A percentile compares a stretch with the other conserved stretches of the same genome.
Conservation (phyloP, 2,329 filamentous ascomycete genomes). For the Cyanodermella asteris region DNA sequence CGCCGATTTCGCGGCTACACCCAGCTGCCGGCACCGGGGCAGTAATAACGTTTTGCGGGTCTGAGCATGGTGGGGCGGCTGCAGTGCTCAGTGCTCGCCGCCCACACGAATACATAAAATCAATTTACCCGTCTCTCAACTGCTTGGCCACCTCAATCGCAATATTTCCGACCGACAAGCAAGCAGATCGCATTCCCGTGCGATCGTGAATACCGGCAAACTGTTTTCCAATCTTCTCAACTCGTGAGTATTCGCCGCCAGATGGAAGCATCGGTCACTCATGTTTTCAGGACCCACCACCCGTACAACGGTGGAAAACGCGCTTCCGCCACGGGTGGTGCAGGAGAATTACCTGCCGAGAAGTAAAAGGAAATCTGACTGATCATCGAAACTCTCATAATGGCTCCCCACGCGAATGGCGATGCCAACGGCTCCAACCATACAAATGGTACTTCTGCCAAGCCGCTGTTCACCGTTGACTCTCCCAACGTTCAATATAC, state of each 20-base stretch:
- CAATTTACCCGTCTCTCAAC: too few relatives aligned
- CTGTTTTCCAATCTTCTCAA: constrained; percentile 98
- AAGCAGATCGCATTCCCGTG: constrained; percentile 10
- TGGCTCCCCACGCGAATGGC: constrained; percentile 79
- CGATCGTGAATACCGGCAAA: constrained; percentile 52
- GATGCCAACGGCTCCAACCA: constrained; percentile 30
- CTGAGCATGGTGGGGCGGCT: too few relatives aligned
- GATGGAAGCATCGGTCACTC: too few relatives aligned
- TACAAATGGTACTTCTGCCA: constrained; percentile 21
- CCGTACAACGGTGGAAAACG: constrained; percentile 92
- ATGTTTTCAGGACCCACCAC: constrained; percentile 70
- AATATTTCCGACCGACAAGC: too few relatives aligned
- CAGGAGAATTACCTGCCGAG: constrained; percentile 36
- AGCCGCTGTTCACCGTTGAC: constrained; percentile 60
- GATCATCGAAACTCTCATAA: constrained; percentile 21
- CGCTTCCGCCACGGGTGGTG: constrained; percentile 67
- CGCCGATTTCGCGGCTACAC: too few relatives aligned
- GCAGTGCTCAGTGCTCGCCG: too few relatives aligned
- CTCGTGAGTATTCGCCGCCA: constrained; percentile 43
- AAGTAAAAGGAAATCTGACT: constrained; percentile 17
- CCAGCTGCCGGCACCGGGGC: too few relatives aligned
- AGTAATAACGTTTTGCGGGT: too few relatives aligned
- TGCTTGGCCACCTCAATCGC: too few relatives aligned
- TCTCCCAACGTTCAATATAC: constrained; percentile 88
- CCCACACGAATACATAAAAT: too few relatives aligned